These are phyloP conservation scores for Pseudogymnoascus sp. DNA, from an alignment of 2,329 filamentous ascomycete genomes.

Conservation along the genomic window DNA sequence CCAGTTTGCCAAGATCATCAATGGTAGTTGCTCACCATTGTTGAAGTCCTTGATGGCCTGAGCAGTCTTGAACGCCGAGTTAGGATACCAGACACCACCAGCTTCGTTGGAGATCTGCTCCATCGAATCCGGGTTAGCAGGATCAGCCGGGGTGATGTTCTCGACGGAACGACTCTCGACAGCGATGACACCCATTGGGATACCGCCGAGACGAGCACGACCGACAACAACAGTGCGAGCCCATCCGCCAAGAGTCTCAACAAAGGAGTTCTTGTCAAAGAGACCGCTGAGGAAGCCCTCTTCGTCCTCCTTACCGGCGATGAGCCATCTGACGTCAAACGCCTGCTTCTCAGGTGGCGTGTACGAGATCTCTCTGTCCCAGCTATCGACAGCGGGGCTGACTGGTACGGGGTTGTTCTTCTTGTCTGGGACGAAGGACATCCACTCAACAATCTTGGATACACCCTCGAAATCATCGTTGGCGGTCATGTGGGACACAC, in stretches of 20 bases:
- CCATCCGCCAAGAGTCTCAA: conserved; percentile 95
- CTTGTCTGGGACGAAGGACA: conserved; percentile 95
- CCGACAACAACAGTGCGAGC: conserved; percentile 94
- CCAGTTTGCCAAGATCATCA: conserved; percentile 99
- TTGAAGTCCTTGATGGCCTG: conserved; percentile 99
- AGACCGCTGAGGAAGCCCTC: conserved; percentile 77
- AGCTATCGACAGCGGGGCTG: conserved; percentile 72
- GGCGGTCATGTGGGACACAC: conserved; percentile 98
- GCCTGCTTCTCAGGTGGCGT: conserved; percentile 70
- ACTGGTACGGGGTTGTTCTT: conserved; percentile 91
- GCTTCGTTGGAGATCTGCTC: conserved; percentile 93
- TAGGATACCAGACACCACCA: conserved; percentile 99
- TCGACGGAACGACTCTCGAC: conserved; percentile 95
- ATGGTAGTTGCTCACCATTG: conserved; percentile 90
- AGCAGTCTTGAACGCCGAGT: conserved; percentile 98
- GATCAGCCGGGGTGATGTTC: conserved; percentile 93
- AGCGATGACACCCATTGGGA: conserved; percentile 95
- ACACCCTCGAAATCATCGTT: conserved; percentile 97
- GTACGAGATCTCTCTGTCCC: conserved; percentile 89
- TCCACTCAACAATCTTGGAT: conserved; percentile 95
- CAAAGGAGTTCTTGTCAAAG: conserved; percentile 94
- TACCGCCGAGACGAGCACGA: conserved; percentile 90
- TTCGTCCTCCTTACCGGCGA: conserved; percentile 76
- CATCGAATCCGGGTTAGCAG: conserved; percentile 95
- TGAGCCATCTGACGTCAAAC: conserved; percentile 92